Conservation (phyloP, 257 asterid genomes). For the Voacanga thouarsii region DNA sequence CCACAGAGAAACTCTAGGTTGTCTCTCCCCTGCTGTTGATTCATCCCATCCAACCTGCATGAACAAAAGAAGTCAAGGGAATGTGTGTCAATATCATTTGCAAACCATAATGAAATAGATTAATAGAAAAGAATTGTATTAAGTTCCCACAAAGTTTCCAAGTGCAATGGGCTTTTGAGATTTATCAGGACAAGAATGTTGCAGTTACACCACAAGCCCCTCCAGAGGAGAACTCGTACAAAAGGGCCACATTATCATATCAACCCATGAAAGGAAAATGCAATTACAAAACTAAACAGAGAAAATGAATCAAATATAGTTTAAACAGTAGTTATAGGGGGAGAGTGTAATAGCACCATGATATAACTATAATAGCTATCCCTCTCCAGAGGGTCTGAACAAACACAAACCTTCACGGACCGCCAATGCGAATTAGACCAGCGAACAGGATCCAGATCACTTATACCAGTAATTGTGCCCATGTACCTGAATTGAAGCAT, state of each 20-base stretch:
- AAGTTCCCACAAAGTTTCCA: background rate
- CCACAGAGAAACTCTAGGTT: slow-evolving; percentile 92
- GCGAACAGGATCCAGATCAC: slow-evolving; percentile 84
- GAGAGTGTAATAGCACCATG: background rate
- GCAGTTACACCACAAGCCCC: background rate
- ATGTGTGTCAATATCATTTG: background rate
- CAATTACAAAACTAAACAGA: background rate
- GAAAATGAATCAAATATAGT: background rate
- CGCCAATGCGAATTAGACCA: slow-evolving; percentile 98
- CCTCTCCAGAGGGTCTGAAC: slow-evolving; percentile 1
- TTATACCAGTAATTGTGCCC: slow-evolving; percentile 85
- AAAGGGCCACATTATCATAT: background rate
- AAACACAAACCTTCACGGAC: slow-evolving; percentile 78
- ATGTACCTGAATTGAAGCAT: slow-evolving; percentile 56
- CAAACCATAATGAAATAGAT: background rate
- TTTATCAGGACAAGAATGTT: background rate
- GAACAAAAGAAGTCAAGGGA: slow-evolving; percentile 13
- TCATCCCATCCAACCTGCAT: slow-evolving; percentile 97
- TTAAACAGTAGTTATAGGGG: background rate
- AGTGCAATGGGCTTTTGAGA: too few relatives aligned
- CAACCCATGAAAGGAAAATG: background rate
- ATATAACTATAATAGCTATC: background rate
- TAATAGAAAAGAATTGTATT: background rate
- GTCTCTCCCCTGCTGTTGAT: slow-evolving; percentile 96
- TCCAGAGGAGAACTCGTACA: background rate